Base-by-base conservation (phyloP, 768 basidiomycete species). In the Podaxis sp. region DNA sequence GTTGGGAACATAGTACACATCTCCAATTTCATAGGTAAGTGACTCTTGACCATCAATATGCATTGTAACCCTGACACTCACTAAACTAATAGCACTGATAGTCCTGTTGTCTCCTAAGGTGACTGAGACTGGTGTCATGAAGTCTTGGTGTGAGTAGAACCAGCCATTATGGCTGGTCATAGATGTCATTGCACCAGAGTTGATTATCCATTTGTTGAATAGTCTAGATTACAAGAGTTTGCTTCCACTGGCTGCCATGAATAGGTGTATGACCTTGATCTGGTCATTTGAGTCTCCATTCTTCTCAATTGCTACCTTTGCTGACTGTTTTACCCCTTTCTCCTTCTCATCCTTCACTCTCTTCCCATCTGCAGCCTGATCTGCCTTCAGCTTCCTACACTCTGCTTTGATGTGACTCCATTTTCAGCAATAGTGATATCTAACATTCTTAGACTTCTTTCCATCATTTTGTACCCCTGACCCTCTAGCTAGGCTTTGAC, bases 341-440 rank as follows among this genome's bases (percentile, higher is more conserved):
- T 61, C 56, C 26, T 46, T 46, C 4, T 33, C 37, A 24, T 2
- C 44, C 61, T 65, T 62, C 38, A n/a, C 22, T 15, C 58, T 60
- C 50, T 51, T 55, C 15, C n/a, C n/a, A n/a, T n/a, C n/a, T n/a
- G 54, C n/a, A 2, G 51, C 57, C 13, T 38, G 22, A 26, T 66
- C 60, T 0, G 52, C 57, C 37, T 68, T 66, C 22, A 66, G 51
- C 26, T 64, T 64, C 5, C 64, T 6, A 40, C 67, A 68, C 30
- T 68, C 67, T 24, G 30, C 5, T 36, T 66, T 68, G 22, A 58
- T 56, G 55, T 68, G 67, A n/a, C 67, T 64, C 44, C 64, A 64
- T 62, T 66, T 66, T 30, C 64, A 62, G 46, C 67, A 68, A 59
- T 68, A 62, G 22, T 59, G 1, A 30, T 65, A 68, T n/a, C 51